phyloP scores from a whole-genome alignment of 2,329 filamentous ascomycete species.

The Canariomyces notabilis region DNA sequence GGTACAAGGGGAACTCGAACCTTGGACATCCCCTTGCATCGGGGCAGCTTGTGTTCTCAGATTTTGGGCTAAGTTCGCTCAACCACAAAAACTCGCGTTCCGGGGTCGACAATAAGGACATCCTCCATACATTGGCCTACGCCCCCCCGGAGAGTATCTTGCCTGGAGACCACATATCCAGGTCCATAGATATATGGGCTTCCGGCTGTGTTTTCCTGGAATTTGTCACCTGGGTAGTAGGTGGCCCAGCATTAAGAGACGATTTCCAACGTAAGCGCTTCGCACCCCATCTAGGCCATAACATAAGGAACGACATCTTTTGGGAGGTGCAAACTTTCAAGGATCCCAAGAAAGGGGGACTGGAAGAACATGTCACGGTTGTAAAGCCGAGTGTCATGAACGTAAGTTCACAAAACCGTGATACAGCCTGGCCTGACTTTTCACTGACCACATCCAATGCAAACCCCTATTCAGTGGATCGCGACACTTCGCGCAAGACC shows the following conservation, averaged over 20 bases:
- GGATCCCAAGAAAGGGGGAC: too few species aligned
- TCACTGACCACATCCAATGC: too few species aligned
- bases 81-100: constrained; percentile 7
- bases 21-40: not conserved
- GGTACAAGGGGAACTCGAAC: not conserved
- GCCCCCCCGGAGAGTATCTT: not conserved
- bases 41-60: constrained; percentile 1
- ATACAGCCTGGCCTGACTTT: too few species aligned
- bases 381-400: not conserved
- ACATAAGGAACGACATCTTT: not conserved
- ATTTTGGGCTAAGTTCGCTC: constrained; percentile 7
- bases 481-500: not conserved
- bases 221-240: not conserved
- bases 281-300: not conserved
- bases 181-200: not conserved
- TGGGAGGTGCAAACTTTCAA: not conserved
- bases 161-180: not conserved
- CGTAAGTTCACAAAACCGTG: too few species aligned
- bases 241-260: not conserved
- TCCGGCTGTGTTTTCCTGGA: not conserved
- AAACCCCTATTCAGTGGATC: not conserved
- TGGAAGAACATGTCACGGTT: not conserved
- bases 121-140: not conserved
- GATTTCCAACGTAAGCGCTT: not conserved
- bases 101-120: not conserved